Evolutionary conservation across 108 stramenopile genomes (phyloP), one percentile per base, ranked within the genome.

Genomic region (Skeletonema grethae): DNA sequence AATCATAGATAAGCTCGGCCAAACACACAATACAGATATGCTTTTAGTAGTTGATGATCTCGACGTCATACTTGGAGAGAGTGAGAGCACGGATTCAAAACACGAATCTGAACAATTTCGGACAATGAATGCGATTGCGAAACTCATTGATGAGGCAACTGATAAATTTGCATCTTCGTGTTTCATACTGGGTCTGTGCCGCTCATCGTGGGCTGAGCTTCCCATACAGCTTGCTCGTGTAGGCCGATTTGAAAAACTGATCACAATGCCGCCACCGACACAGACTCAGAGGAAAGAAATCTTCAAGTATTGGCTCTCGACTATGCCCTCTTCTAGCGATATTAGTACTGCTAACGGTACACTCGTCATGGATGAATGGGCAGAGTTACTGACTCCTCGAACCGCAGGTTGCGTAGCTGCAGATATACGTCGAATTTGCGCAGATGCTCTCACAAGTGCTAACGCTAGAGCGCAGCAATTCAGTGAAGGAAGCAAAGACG

Each of bases 361-460:
- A 18, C 31, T 13, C 3, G 55, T 69, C 9, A 58, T 69, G 24
- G 36, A 56, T 30, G 20, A 53, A 56, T 95, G 94, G 94, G 63
- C 83, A 13, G 64, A 61, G 20, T 57, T 78, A 24, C 72, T 95
- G 59, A 73, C 88, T 45, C 70, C 76, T 28, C 73, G 78, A 39
- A 90, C 91, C 1, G 79, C 88, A 35, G 91, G 94, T 31, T 95
- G 85, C 63, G 90, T 95, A 2, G 90, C 94, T 8, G 63, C 78
- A 9, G 94, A 95, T 68, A 80, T 95, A 69, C 73, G 73, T 25
- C 77, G 86, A 8, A 67, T 91, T 6, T 88, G 84, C 59, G 79
- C 83, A 6, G 84, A 91, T 82, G 94, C 94, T 9, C 61, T 77
- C 35, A 85, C 86, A 25, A 57, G 69, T 29, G 73, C 85, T 16